A percentile compares a stretch with the other conserved stretches of the same genome.
These are phyloP conservation scores for Cytospora chrysosperma DNA, from an alignment of 2,329 filamentous ascomycete species.

Conservation along the genomic window DNA sequence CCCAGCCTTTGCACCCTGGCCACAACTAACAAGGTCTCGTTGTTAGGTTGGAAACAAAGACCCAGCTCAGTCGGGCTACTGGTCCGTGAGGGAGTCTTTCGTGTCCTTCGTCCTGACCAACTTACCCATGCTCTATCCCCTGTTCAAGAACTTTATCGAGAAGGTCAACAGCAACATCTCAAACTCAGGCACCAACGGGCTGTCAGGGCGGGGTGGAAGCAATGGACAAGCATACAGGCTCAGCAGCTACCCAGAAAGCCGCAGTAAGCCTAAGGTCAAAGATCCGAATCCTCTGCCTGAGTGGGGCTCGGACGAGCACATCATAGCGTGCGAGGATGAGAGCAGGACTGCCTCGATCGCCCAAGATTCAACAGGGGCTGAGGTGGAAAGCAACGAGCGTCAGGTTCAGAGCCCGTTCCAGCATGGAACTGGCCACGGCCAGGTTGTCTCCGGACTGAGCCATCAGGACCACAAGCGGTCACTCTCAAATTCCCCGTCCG, in stretches of 20 bases:
- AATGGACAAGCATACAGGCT: constrained; percentile 2
- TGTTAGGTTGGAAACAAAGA: constrained; percentile 33
- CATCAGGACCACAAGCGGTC: background rate
- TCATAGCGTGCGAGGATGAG: background rate
- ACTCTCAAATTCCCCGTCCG: background rate
- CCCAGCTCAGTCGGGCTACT: constrained; percentile 35
- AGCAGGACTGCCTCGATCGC: background rate
- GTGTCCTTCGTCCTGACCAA: constrained; percentile 41
- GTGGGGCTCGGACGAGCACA: constrained; percentile 7
- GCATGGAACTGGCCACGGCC: background rate
- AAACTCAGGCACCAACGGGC: background rate
- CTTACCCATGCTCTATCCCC: constrained; percentile 40
- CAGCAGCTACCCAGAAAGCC: background rate
- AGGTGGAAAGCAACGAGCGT: background rate
- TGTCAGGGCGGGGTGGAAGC: background rate
- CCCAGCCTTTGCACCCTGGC: background rate
- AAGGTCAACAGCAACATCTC: constrained; percentile 24
- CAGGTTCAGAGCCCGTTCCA: background rate
- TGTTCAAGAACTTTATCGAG: constrained; percentile 30
- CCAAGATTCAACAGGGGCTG: background rate
- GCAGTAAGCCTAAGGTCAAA: background rate
- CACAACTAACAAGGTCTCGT: background rate
- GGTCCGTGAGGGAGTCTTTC: constrained; percentile 42
- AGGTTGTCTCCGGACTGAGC: background rate
- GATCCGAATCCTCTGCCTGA: background rate